These are phyloP conservation scores for Tolypocladium tundrense DNA, from an alignment of 2,329 filamentous ascomycete genomes.

Conservation along the genomic window DNA sequence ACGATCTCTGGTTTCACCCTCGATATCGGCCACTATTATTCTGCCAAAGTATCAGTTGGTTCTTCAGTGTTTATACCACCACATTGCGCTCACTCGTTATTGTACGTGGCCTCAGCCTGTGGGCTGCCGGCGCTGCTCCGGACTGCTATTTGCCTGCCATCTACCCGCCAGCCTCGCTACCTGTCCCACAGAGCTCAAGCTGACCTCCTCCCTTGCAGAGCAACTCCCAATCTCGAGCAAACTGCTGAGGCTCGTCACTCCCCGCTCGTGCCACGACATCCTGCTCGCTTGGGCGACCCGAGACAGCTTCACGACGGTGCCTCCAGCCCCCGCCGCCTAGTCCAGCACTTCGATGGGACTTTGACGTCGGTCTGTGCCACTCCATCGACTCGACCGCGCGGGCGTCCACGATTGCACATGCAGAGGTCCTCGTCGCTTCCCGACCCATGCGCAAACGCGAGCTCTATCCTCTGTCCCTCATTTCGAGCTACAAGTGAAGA, in stretches of 20 bases:
- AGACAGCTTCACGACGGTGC: neutral
- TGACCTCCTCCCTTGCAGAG: conserved; percentile 12
- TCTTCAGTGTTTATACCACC: conserved; percentile 22
- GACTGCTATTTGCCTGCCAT: neutral
- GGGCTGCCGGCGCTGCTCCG: neutral
- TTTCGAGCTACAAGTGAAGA: conserved; percentile 21
- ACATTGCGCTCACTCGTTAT: conserved; percentile 22
- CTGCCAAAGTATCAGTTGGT: conserved; percentile 29
- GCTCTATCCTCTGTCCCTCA: conserved; percentile 19
- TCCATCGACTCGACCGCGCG: conserved; percentile 3
- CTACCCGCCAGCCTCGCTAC: neutral
- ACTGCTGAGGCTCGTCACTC: conserved; percentile 8
- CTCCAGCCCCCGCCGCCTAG: neutral
- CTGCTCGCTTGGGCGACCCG: neutral
- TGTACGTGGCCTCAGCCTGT: conserved; percentile 14
- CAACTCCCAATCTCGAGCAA: conserved; percentile 12
- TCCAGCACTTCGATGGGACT: conserved; percentile 1
- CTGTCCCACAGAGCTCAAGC: neutral
- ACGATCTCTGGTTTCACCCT: conserved; percentile 9
- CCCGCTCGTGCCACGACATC: neutral
- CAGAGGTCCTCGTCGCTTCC: conserved; percentile 9
- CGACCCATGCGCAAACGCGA: conserved; percentile 30
- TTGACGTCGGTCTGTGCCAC: neutral
- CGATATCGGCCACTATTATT: conserved; percentile 26
- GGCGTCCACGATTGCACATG: conserved; percentile 9